phyloP scores from a whole-genome alignment of 257 asterid species.

The Plantago elongata region DNA sequence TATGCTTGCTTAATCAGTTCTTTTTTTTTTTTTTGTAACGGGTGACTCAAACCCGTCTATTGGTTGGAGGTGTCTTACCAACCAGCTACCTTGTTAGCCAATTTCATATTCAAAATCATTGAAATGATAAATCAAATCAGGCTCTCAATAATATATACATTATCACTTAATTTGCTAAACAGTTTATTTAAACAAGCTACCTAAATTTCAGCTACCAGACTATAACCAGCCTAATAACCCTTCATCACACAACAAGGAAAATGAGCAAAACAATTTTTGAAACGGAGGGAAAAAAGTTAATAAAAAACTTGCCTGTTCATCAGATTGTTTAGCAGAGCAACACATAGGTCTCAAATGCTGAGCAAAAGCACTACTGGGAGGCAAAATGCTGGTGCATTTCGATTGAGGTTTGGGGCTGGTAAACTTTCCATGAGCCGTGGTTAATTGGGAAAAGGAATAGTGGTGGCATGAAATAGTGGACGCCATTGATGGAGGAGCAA shows the following conservation, averaged over 20 bases:
- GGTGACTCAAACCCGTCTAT: no score
- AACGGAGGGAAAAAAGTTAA: background rate
- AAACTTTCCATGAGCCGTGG: conserved; percentile 24
- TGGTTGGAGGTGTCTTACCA: no score
- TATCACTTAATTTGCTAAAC: no score
- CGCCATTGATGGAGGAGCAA: conserved; percentile 56
- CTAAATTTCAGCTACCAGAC: no score
- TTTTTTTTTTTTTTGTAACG: no score
- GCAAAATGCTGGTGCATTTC: conserved; percentile 21
- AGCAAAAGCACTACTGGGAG: conserved; percentile 18
- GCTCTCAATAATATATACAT: no score
- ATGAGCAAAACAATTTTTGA: background rate
- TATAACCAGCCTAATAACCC: no score
- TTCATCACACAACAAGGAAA: background rate
- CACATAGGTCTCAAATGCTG: conserved; percentile 24
- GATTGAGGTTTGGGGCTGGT: conserved; percentile 20
- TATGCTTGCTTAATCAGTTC: no score
- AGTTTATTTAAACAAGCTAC: no score
- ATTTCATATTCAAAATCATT: no score
- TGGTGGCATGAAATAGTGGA: conserved; percentile 51
- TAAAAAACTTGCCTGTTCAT: conserved; percentile 45
- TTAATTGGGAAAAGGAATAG: conserved; percentile 32
- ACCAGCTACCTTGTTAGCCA: no score
- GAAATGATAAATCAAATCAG: no score
- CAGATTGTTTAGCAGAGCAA: conserved; percentile 37